These are phyloP conservation scores for Chlorella sp. DNA, from an alignment of 139 green algal species.

Conservation along the genomic window DNA sequence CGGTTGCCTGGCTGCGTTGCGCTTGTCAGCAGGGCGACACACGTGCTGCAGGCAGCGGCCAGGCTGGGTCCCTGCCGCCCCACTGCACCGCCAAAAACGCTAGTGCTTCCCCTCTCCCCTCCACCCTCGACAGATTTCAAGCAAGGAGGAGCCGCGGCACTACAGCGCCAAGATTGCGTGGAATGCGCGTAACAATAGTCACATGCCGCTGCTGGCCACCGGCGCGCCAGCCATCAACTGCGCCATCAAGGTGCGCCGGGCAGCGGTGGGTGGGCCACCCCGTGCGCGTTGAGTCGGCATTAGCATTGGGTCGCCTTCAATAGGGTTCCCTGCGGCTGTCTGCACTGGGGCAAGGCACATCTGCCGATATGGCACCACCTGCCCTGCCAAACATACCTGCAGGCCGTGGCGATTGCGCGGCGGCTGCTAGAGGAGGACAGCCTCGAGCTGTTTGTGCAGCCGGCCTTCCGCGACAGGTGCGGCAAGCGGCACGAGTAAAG, in stretches of 20 bases:
- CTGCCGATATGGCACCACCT: too few relatives aligned
- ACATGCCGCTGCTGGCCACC: conserved; percentile 43
- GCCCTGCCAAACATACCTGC: neutral
- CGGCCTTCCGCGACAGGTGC: conserved; percentile 46
- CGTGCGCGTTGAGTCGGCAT: too few relatives aligned
- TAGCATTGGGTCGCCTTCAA: too few relatives aligned
- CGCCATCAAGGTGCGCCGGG: conserved; percentile 29
- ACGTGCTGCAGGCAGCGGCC: too few relatives aligned
- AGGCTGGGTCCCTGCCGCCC: neutral
- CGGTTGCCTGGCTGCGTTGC: too few relatives aligned
- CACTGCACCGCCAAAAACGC: too few relatives aligned
- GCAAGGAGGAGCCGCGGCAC: conserved; percentile 33
- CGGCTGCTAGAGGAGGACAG: conserved; percentile 43
- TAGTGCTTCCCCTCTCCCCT: too few relatives aligned
- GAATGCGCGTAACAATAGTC: conserved; percentile 42
- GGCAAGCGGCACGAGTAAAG: too few relatives aligned
- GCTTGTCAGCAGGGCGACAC: too few relatives aligned
- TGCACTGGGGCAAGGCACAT: too few relatives aligned
- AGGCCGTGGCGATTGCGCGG: conserved; percentile 43
- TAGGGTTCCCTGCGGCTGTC: too few relatives aligned
- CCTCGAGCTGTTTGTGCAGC: conserved; percentile 48
- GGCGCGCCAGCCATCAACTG: conserved; percentile 40
- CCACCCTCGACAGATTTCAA: conserved; percentile 14
- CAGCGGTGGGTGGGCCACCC: neutral
- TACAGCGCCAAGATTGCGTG: conserved; percentile 47